Evolutionary conservation across 495 filamentous ascomycete species (phyloP), one percentile per base, ranked within the genome.

Genomic region (Hyaloscypha hepaticicola): DNA sequence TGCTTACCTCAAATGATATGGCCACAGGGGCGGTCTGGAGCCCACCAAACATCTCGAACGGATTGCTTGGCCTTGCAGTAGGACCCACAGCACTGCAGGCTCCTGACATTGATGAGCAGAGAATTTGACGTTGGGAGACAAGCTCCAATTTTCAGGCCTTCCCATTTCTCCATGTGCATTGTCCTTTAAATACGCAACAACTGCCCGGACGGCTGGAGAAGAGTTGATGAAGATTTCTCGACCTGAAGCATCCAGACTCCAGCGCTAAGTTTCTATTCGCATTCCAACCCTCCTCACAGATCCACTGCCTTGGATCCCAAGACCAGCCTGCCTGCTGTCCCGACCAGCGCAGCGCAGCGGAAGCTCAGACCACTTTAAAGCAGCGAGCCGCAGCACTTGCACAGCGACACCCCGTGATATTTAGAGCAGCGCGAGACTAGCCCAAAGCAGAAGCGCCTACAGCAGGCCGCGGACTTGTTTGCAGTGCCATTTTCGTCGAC

Each of bases 401-500:
- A 24, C 28, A 7, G 27, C 58, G 26, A 21, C 58, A 28, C 41
- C 58, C 28, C 41, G 28, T 61, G 21, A 29, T 33, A 9, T 27
- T 21, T 26, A 61, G 51, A 61, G 58, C 58, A 19, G 58, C 58
- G 58, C 28, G n/a, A 26, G 25, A 61, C 26, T 24, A 51, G 58
- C 22, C 58, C 34, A 26, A 61, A 50, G 27, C 55, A n/a, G 34
- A 24, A 19, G 38, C 33, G 12, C 24, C 12, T 45, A 34, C 52
- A 56, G 33, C 60, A 52, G n/a, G n/a, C 45, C 16, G 49, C 28
- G 21, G 48, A 16, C 52, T 45, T 9, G 38, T 29, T 64, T 61
- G 64, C 63, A 69, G 63, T 68, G 38, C 65, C 59, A 67, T 70
- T 65, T 61, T 58, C 67, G 62, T 48, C 65, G 68, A 64, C 64